phyloP scores from a whole-genome alignment of 2,329 filamentous ascomycete genomes.

The Fusarium abutilonis region DNA sequence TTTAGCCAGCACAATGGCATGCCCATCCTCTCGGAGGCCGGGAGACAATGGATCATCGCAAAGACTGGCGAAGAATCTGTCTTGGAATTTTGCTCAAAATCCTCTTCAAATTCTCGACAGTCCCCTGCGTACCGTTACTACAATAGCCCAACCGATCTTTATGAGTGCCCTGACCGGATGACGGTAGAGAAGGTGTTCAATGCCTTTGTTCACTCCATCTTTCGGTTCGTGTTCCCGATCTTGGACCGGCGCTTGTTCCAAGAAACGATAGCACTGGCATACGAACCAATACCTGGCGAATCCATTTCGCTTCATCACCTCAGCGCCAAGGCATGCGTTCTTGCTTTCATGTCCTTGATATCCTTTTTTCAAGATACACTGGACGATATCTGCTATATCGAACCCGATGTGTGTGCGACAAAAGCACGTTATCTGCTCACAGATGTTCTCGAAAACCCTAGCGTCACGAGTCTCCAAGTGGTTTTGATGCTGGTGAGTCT shows the following conservation, averaged over 20 bases:
- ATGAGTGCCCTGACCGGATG: conserved; percentile 39
- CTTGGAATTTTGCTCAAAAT: neutral
- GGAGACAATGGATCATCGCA: conserved; percentile 32
- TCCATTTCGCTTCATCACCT: conserved; percentile 42
- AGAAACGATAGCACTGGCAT: conserved; percentile 57
- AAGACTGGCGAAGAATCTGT: conserved; percentile 32
- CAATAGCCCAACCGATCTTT: conserved; percentile 8
- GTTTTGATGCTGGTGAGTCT: conserved; percentile 59
- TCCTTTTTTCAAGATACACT: conserved; percentile 33
- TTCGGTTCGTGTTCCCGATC: conserved; percentile 59
- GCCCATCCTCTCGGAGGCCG: conserved; percentile 36
- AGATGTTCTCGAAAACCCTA: conserved; percentile 56
- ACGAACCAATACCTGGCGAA: conserved; percentile 43
- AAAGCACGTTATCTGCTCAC: conserved; percentile 56
- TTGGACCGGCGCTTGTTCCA: conserved; percentile 59
- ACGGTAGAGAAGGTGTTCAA: conserved; percentile 42
- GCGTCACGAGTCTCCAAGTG: conserved; percentile 56
- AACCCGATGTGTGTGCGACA: conserved; percentile 54
- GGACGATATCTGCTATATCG: conserved; percentile 41
- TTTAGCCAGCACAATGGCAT: conserved; percentile 42
- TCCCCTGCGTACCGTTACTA: conserved; percentile 1
- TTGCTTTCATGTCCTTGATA: conserved; percentile 58
- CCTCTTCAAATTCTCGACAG: neutral
- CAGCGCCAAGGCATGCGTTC: conserved; percentile 57
- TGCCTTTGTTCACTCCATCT: conserved; percentile 45